These are phyloP conservation scores for Ascocoryne sarcoides DNA, from an alignment of 2,329 filamentous ascomycete genomes.

Conservation along the genomic window DNA sequence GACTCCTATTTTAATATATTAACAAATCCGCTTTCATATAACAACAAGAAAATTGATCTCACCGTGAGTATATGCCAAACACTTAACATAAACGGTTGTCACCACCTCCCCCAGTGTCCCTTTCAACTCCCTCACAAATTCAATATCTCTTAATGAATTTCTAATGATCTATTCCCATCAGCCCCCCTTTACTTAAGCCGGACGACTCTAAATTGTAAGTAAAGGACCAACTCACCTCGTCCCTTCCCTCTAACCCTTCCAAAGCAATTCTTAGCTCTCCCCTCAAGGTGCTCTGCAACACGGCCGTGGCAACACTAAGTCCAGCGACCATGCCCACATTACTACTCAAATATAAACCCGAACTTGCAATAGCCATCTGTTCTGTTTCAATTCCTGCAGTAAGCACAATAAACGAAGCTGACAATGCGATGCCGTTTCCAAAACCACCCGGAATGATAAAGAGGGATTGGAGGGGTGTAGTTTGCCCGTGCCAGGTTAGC, in stretches of 20 bases:
- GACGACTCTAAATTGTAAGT: too few species aligned
- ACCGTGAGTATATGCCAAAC: slow-evolving; percentile 19
- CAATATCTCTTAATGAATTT: slow-evolving; percentile 12
- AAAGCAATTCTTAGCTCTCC: slow-evolving; percentile 11
- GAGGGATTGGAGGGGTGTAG: slow-evolving; percentile 45
- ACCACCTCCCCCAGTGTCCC: slow-evolving; percentile 11
- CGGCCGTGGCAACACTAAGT: slow-evolving; percentile 13
- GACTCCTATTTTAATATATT: slow-evolving; percentile 1
- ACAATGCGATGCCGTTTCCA: slow-evolving; percentile 38
- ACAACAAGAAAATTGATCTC: slow-evolving; percentile 15
- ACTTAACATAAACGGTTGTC: slow-evolving; percentile 15
- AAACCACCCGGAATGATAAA: slow-evolving; percentile 51
- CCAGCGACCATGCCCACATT: slow-evolving; percentile 19
- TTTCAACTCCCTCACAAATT: slow-evolving; percentile 11
- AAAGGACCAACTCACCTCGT: slow-evolving; percentile 3
- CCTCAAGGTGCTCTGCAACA: slow-evolving; percentile 14
- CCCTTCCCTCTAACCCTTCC: slow-evolving; percentile 6
- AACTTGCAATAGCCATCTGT: slow-evolving; percentile 41
- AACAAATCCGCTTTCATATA: background rate
- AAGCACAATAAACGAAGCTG: slow-evolving; percentile 40
- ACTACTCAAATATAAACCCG: slow-evolving; percentile 36
- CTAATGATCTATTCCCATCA: too few species aligned
- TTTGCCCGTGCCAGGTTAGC: slow-evolving; percentile 51
- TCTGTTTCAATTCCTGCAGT: slow-evolving; percentile 36
- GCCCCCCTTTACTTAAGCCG: background rate